phyloP scores from a whole-genome alignment of 192 early-diverging fungal species.

The Spinellus fusiger region DNA sequence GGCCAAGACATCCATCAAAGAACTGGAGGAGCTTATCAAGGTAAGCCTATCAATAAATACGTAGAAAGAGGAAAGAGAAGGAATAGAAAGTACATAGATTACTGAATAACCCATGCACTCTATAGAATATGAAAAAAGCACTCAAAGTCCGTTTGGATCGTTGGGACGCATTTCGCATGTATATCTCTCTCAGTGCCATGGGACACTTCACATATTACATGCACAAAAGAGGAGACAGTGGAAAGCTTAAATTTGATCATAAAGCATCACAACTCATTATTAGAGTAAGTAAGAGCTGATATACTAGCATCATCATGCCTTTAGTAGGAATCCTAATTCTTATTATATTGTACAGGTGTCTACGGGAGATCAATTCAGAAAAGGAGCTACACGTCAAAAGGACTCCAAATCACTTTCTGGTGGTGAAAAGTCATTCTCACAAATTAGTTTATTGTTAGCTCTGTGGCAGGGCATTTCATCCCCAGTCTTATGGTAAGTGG shows the following conservation, averaged over 20 bases:
- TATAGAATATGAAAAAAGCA: slow-evolving; percentile 45
- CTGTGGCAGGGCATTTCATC: slow-evolving; percentile 91
- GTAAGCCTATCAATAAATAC: too few species aligned
- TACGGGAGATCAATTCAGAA: slow-evolving; percentile 35
- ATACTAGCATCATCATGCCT: neutral
- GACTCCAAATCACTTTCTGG: slow-evolving; percentile 91
- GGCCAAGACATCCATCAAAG: slow-evolving; percentile 46
- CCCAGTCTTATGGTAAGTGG: slow-evolving; percentile 73
- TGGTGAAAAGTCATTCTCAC: slow-evolving; percentile 96
- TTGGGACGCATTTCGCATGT: slow-evolving; percentile 67
- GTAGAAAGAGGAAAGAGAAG: neutral
- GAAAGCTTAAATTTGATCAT: slow-evolving; percentile 76
- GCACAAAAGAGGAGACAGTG: slow-evolving; percentile 75
- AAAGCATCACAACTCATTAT: slow-evolving; percentile 51
- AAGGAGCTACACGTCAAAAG: slow-evolving; percentile 52
- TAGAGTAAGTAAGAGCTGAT: slow-evolving; percentile 36
- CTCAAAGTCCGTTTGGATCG: slow-evolving; percentile 51
- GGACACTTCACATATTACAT: slow-evolving; percentile 70
- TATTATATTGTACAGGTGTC: slow-evolving; percentile 28
- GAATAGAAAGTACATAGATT: neutral
- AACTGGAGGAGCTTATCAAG: slow-evolving; percentile 42
- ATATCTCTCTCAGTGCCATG: slow-evolving; percentile 69
- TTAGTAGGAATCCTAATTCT: neutral
- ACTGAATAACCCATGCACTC: neutral
- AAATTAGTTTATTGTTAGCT: slow-evolving; percentile 86